These are phyloP conservation scores for Xanthoparmelia taractica DNA, from an alignment of 495 filamentous ascomycete species.

Conservation along the genomic window DNA sequence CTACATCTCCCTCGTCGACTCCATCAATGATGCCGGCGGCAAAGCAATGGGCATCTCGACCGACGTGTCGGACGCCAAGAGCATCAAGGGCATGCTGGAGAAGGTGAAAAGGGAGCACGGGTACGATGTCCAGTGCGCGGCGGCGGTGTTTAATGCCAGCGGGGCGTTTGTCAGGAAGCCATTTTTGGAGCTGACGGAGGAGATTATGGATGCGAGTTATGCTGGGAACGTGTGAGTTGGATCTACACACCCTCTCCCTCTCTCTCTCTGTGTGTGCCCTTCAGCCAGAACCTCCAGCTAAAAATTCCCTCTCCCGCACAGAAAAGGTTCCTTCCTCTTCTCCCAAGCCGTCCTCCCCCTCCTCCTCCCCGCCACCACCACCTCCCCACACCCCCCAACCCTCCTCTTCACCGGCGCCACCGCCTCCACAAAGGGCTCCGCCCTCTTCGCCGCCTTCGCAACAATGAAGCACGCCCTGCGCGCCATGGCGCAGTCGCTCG, in stretches of 20 bases:
- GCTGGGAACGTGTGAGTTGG: slow-evolving; percentile 17
- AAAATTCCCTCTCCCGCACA: slow-evolving; percentile 25
- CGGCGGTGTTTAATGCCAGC: slow-evolving; percentile 77
- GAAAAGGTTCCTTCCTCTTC: slow-evolving; percentile 71
- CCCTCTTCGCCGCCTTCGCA: slow-evolving; percentile 64
- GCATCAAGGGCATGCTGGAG: slow-evolving; percentile 58
- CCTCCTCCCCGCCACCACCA: slow-evolving; percentile 52
- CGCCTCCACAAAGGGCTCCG: slow-evolving; percentile 66
- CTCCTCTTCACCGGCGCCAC: slow-evolving; percentile 88
- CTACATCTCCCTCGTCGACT: slow-evolving; percentile 59
- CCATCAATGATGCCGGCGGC: slow-evolving; percentile 63
- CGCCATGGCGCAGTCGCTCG: slow-evolving; percentile 69
- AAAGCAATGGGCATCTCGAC: slow-evolving; percentile 69
- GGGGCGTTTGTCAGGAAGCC: slow-evolving; percentile 66
- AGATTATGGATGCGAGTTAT: slow-evolving; percentile 48
- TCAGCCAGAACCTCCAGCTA: neutral
- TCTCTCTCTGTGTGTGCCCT: too few relatives aligned
- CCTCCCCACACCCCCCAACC: slow-evolving; percentile 53
- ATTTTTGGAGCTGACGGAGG: slow-evolving; percentile 64
- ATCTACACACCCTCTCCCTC: neutral
- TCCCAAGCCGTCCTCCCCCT: slow-evolving; percentile 64
- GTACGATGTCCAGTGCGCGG: slow-evolving; percentile 39
- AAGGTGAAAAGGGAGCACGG: slow-evolving; percentile 52
- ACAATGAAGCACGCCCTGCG: slow-evolving; percentile 74
- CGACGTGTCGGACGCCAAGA: slow-evolving; percentile 57